Evolutionary conservation across 164 flowering plant species (phyloP).

Genomic region (Dillenia suffruticosa): DNA sequence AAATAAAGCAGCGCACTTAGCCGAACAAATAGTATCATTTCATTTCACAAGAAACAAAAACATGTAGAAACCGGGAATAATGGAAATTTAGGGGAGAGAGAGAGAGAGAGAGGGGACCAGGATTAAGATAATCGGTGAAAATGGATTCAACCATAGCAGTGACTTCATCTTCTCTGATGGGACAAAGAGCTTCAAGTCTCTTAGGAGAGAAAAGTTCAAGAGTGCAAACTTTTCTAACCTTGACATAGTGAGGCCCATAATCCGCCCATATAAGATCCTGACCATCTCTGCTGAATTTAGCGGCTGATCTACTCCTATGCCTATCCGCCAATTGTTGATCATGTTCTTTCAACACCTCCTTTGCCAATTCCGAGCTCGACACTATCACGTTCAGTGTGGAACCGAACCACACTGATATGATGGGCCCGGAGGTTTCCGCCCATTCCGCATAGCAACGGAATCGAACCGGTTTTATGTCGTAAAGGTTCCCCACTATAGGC

Average conservation of each 20-base stretch:
- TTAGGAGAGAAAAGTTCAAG: conserved; percentile 50
- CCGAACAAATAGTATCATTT: too few species aligned
- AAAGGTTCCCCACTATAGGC: conserved; percentile 54
- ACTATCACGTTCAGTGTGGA: conserved; percentile 43
- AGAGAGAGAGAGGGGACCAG: conserved; percentile 23
- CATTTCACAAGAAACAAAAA: too few species aligned
- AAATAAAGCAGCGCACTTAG: too few species aligned
- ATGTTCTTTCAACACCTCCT: conserved; percentile 52
- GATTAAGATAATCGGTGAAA: conserved; percentile 29
- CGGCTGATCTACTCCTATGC: conserved; percentile 33
- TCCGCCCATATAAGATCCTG: conserved; percentile 55
- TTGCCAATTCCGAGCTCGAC: conserved; percentile 34
- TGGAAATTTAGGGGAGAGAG: too few species aligned
- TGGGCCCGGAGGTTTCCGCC: conserved; percentile 41
- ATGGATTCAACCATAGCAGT: conserved; percentile 59
- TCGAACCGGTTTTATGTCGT: conserved; percentile 44
- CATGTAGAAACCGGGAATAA: too few species aligned
- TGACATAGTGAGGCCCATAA: conserved; percentile 60
- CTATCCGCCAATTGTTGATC: conserved; percentile 50
- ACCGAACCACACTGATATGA: conserved; percentile 51
- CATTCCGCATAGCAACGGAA: conserved; percentile 53
- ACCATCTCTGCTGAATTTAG: conserved; percentile 47
- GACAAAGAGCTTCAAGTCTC: conserved; percentile 46
- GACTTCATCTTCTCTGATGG: conserved; percentile 30
- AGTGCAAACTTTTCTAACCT: conserved; percentile 54